Percentiles rank a stretch among this genome's conserved stretches.
Evolutionary conservation across 106 monocot species (phyloP).

Genomic region (Allium sativum): DNA sequence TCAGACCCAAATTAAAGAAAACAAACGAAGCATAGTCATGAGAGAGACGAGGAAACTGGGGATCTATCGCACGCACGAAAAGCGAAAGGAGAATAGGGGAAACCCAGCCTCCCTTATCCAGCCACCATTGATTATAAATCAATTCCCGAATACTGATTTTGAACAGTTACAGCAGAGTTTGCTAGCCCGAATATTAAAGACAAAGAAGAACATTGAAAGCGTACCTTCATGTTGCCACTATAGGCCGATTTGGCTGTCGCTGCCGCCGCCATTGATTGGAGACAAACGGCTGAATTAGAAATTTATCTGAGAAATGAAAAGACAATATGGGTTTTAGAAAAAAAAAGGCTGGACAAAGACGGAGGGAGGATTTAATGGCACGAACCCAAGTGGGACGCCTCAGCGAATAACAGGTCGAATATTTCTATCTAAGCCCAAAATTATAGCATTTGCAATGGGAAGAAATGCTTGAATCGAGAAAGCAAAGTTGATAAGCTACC

Average conservation of each 20-base stretch:
- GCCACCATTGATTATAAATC: too few relatives aligned
- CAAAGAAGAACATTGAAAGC: neutral
- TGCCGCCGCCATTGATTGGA: neutral
- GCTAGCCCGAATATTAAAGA: neutral
- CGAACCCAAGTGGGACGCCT: too few relatives aligned
- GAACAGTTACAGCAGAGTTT: neutral
- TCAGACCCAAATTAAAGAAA: too few relatives aligned
- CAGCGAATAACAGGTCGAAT: too few relatives aligned
- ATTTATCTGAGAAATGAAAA: neutral
- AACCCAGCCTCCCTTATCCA: too few relatives aligned
- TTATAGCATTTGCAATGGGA: too few relatives aligned
- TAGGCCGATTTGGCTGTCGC: neutral
- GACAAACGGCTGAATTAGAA: neutral
- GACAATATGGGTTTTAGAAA: neutral
- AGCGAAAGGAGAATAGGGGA: neutral
- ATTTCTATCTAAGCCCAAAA: too few relatives aligned
- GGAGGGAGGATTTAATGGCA: neutral
- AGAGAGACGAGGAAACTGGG: too few relatives aligned
- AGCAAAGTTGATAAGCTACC: too few relatives aligned
- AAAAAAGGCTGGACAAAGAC: neutral
- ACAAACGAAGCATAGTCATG: too few relatives aligned
- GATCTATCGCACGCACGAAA: too few relatives aligned
- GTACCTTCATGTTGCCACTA: slow-evolving; percentile 9
- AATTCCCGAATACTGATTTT: neutral
- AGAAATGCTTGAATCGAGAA: too few relatives aligned